These are phyloP conservation scores for Penicillium hordei DNA, from an alignment of 2,329 filamentous ascomycete species.

Conservation along the genomic window DNA sequence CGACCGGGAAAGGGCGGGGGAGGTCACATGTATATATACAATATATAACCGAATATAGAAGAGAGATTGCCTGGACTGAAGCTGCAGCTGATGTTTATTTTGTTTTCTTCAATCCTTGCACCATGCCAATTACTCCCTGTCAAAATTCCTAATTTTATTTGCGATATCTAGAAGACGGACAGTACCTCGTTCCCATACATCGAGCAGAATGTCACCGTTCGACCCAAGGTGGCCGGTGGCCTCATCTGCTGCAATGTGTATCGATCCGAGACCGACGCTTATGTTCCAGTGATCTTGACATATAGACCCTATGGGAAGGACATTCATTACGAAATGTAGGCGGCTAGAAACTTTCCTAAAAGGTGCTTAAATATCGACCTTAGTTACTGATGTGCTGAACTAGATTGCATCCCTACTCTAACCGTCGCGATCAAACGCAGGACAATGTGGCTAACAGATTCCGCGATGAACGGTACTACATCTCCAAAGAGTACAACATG, in stretches of 20 bases:
- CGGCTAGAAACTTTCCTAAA: too few species aligned
- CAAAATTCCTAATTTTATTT: not conserved
- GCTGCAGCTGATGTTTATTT: not conserved
- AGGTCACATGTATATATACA: not conserved
- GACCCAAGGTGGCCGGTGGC: constrained; percentile 43
- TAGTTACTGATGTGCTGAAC: too few species aligned
- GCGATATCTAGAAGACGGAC: constrained; percentile 35
- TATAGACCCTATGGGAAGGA: too few species aligned
- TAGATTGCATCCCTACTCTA: too few species aligned
- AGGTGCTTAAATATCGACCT: too few species aligned
- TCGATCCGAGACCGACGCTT: constrained; percentile 41
- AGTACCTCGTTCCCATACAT: constrained; percentile 46
- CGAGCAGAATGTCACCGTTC: constrained; percentile 51
- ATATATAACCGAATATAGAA: not conserved
- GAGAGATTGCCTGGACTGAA: not conserved
- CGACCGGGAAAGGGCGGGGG: not conserved
- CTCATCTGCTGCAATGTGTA: constrained; percentile 54
- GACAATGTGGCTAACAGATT: too few species aligned
- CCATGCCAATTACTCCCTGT: not conserved
- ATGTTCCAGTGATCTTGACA: too few species aligned
- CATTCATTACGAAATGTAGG: too few species aligned
- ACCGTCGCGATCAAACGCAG: too few species aligned
- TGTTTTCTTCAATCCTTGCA: not conserved
- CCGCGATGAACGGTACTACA: too few species aligned
- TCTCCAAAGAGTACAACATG: too few species aligned